Conservation (phyloP, 78 protist genomes). For the Andalucia godoyi region DNA sequence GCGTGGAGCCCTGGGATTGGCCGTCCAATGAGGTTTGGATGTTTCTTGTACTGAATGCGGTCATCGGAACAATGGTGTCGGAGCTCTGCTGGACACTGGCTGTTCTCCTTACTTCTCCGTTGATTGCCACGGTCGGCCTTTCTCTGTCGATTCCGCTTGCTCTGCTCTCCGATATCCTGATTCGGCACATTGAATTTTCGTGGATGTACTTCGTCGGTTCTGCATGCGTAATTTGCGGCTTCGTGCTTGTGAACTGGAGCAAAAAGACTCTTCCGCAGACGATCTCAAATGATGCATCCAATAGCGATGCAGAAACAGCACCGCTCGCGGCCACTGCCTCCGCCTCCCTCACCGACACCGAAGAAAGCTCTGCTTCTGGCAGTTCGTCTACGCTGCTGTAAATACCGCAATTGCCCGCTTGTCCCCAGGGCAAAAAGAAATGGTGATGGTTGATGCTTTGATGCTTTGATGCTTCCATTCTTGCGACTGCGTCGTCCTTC, state of each 20-base stretch:
- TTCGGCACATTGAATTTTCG: not conserved
- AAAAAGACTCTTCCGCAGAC: no score
- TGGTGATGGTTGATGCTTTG: no score
- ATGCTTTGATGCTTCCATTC: no score
- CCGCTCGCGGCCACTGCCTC: no score
- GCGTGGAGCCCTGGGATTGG: conserved; percentile 12
- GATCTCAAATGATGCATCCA: no score
- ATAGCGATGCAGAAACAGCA: no score
- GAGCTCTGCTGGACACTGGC: conserved; percentile 54
- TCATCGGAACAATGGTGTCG: conserved; percentile 35
- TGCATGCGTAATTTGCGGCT: not conserved
- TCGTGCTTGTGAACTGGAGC: not conserved
- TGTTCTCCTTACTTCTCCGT: conserved; percentile 48
- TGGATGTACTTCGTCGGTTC: not conserved
- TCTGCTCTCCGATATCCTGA: conserved; percentile 18
- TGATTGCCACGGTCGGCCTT: conserved; percentile 56
- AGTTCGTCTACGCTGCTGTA: no score
- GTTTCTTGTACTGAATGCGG: conserved; percentile 14
- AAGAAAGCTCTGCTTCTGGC: no score
- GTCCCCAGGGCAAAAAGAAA: no score
- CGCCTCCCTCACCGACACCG: no score
- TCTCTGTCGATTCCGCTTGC: conserved; percentile 61
- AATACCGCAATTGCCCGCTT: no score
- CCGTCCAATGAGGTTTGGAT: not conserved
- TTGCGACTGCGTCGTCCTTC: no score